phyloP scores from a whole-genome alignment of 139 green algal genomes.

The Haematococcus sp. region DNA sequence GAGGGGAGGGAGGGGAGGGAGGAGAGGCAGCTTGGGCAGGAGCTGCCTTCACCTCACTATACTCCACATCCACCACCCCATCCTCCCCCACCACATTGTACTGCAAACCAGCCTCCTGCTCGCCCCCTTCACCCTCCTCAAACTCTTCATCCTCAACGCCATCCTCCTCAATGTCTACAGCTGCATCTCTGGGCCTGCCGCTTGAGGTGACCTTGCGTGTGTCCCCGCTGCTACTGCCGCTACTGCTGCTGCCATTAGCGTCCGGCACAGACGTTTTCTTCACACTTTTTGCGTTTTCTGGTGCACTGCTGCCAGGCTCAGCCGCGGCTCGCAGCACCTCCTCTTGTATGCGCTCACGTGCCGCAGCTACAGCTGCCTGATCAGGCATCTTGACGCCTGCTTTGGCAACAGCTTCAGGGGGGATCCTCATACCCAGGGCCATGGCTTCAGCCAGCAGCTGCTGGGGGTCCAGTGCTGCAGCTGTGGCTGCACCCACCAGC shows the following conservation, averaged over 20 bases:
- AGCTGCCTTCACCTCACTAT: too few relatives aligned
- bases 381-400: too few relatives aligned
- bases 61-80: not conserved
- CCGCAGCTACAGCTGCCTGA: not conserved
- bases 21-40: too few relatives aligned
- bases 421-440: slow-evolving; percentile 7
- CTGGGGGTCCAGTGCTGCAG: not conserved
- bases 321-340: not conserved
- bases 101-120: too few relatives aligned
- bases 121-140: not conserved
- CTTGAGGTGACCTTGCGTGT: not conserved
- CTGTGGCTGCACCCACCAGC: slow-evolving; percentile 4
- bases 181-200: not conserved
- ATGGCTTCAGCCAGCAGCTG: slow-evolving; percentile 9
- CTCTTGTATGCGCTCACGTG: not conserved
- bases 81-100: not conserved
- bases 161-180: slow-evolving; percentile 5
- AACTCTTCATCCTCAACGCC: not conserved
- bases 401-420: too few relatives aligned
- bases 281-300: not conserved
- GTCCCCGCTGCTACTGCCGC: not conserved
- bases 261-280: too few relatives aligned
- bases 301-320: not conserved
- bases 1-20: too few relatives aligned
- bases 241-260: too few relatives aligned